phyloP scores from a whole-genome alignment of 148 eudicot genomes.

The Dysphania ambrosioides region DNA sequence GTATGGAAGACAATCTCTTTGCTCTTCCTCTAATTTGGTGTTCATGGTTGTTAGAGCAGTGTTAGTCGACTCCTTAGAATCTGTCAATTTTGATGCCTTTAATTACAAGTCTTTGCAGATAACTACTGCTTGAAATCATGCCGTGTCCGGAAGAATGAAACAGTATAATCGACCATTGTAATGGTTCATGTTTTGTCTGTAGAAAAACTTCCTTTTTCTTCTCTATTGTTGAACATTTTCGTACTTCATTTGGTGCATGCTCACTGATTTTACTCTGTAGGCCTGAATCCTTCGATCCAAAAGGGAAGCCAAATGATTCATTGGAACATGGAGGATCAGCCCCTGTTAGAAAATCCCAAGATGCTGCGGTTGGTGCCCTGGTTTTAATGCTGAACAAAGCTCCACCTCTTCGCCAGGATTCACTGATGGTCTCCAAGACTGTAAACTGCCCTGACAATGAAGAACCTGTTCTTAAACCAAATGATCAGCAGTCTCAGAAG shows the following conservation, averaged over 20 bases:
- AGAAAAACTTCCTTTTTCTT: not conserved
- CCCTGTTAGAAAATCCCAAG: conserved; percentile 40
- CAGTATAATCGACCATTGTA: not conserved
- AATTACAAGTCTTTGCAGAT: not conserved
- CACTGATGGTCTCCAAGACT: conserved; percentile 25
- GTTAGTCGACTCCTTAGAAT: too few relatives aligned
- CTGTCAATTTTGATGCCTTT: not conserved
- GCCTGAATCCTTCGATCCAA: conserved; percentile 48
- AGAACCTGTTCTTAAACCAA: conserved; percentile 23
- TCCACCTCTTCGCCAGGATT: too few relatives aligned
- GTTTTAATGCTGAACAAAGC: conserved; percentile 57
- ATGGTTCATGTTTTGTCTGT: not conserved
- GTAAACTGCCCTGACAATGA: conserved; percentile 14
- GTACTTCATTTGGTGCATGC: not conserved
- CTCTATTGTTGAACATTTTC: too few relatives aligned
- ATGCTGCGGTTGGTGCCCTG: conserved; percentile 52
- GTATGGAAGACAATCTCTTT: too few relatives aligned
- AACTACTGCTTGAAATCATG: not conserved
- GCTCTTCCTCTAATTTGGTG: too few relatives aligned
- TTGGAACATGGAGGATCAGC: conserved; percentile 33
- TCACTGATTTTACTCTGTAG: conserved; percentile 24
- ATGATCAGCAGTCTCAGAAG: conserved; percentile 19
- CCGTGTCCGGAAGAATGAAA: not conserved
- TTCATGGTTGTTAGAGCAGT: too few relatives aligned
- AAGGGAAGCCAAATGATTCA: conserved; percentile 32